phyloP scores from a whole-genome alignment of 2,329 filamentous ascomycete species.

The Rutstroemia sp. region DNA sequence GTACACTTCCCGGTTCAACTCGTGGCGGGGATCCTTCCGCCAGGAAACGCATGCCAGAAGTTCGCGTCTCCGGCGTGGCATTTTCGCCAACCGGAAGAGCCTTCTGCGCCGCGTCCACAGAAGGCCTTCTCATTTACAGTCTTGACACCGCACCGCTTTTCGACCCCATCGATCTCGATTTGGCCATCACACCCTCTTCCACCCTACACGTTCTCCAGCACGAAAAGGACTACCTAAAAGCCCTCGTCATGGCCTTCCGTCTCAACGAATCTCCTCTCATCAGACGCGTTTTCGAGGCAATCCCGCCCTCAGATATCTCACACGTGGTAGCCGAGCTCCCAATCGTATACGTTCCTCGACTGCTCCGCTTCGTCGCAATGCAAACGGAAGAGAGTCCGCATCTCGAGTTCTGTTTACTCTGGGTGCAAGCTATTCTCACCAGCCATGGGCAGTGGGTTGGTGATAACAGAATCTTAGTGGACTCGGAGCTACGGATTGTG shows the following conservation, averaged over 20 bases:
- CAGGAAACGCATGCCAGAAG: conserved; percentile 69
- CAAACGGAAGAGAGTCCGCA: conserved; percentile 88
- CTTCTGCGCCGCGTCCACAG: conserved; percentile 92
- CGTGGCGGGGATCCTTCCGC: conserved; percentile 75
- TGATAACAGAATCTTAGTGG: conserved; percentile 70
- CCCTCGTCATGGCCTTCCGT: conserved; percentile 93
- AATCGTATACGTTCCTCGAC: conserved; percentile 73
- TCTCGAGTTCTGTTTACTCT: conserved; percentile 88
- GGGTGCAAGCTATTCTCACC: conserved; percentile 78
- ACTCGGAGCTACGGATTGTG: conserved; percentile 77
- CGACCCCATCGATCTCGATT: conserved; percentile 92
- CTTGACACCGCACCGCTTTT: conserved; percentile 79
- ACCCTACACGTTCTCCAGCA: conserved; percentile 61
- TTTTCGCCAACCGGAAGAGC: conserved; percentile 85
- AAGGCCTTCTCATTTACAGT: conserved; percentile 89
- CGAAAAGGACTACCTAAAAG: conserved; percentile 79
- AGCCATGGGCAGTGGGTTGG: conserved; percentile 81
- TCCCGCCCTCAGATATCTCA: conserved; percentile 66
- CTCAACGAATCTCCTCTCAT: conserved; percentile 81
- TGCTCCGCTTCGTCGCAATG: conserved; percentile 80
- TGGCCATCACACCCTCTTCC: conserved; percentile 83
- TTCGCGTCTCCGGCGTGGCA: conserved; percentile 74
- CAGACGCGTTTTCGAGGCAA: conserved; percentile 76
- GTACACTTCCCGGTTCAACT: conserved; percentile 74
- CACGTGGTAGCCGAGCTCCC: conserved; percentile 76